phyloP scores from a whole-genome alignment of 2,329 filamentous ascomycete species.

The Hyphodiscus sp. region DNA sequence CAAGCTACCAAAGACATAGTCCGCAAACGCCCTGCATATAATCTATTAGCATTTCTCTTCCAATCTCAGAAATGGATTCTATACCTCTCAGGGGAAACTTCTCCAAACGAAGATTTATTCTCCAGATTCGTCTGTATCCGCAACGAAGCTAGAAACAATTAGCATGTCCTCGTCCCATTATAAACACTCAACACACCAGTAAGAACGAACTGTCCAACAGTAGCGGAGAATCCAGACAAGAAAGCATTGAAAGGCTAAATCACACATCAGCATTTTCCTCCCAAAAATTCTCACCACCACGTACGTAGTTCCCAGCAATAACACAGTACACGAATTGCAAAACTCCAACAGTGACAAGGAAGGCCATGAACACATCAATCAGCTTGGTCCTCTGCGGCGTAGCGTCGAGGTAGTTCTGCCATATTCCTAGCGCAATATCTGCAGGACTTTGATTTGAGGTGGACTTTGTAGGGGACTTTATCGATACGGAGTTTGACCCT shows the following conservation, averaged over 20 bases:
- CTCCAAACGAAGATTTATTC: constrained; percentile 72
- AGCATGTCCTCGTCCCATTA: not conserved
- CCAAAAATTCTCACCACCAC: constrained; percentile 28
- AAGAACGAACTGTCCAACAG: constrained; percentile 95
- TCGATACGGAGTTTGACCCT: constrained; percentile 22
- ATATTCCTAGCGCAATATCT: constrained; percentile 63
- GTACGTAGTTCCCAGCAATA: constrained; percentile 86
- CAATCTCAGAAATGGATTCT: constrained; percentile 13
- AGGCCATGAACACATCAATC: constrained; percentile 84
- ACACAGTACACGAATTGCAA: constrained; percentile 93
- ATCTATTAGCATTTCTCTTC: constrained; percentile 11
- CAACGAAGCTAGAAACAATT: constrained; percentile 50
- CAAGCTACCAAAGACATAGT: constrained; percentile 90
- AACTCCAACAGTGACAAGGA: constrained; percentile 77
- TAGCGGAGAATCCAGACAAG: constrained; percentile 87
- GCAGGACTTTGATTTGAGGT: constrained; percentile 23
- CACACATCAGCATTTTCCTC: constrained; percentile 4
- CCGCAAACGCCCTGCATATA: constrained; percentile 74
- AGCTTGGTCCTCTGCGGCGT: constrained; percentile 91
- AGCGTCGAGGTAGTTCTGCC: constrained; percentile 68
- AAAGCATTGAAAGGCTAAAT: constrained; percentile 97
- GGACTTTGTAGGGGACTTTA: constrained; percentile 21
- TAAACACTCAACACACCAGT: constrained; percentile 53
- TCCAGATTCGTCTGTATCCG: constrained; percentile 86
- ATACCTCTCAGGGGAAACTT: constrained; percentile 74